Base-by-base conservation (phyloP, 164 flowering plant genomes). In the Saururus chinensis region DNA sequence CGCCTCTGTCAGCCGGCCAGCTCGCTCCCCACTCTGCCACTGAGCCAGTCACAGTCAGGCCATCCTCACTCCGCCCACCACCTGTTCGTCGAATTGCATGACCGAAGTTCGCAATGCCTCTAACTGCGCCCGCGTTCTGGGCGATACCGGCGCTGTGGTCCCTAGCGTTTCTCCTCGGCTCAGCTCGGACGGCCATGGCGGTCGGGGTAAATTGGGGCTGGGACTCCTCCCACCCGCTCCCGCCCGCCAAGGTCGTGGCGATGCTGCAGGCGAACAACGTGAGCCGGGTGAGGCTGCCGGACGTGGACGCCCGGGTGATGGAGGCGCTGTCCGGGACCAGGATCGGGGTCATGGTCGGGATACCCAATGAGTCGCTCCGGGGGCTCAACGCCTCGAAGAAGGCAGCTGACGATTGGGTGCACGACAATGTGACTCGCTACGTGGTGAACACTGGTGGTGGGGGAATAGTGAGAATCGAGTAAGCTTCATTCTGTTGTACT, bases 171-270 rank as follows among this genome's bases (percentile, higher is more conserved):
- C 21, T 60, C 37, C 53, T 51, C 24, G 35, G 8, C 53, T 23
- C 25, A 40, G 52, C 53, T 52, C 21, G 40, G 21, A 20, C 61
- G 30, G 37, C 51, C 24, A 58, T 45, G 63, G 84, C 57, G 52
- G 77, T 89, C 0, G 98, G 98, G 9, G 87, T 92, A 66, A 89
- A 92, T 86, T 92, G 98, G 98, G 98, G 98, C 37, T 74, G 86
- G n/a, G 51, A 69, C 40, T 72, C 95, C 14, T 86, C 96, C 6
- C 91, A 87, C 72, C 90, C 91, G 57, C 83, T 92, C 4, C 86
- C 91, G 13, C 84, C 96, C 11, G 41, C 75, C 40, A 79, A 75
- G 62, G 96, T 87, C 24, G 95, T 89, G 66, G 75, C 77, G 76
- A 82, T 92, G 37, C 61, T 92, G 66, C 85, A 84, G 63, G 64